Percentiles rank a stretch among this genome's conserved stretches.
Conservation (phyloP, 1,139 yeast species). For the Debaryomycetaceae sp. region DNA sequence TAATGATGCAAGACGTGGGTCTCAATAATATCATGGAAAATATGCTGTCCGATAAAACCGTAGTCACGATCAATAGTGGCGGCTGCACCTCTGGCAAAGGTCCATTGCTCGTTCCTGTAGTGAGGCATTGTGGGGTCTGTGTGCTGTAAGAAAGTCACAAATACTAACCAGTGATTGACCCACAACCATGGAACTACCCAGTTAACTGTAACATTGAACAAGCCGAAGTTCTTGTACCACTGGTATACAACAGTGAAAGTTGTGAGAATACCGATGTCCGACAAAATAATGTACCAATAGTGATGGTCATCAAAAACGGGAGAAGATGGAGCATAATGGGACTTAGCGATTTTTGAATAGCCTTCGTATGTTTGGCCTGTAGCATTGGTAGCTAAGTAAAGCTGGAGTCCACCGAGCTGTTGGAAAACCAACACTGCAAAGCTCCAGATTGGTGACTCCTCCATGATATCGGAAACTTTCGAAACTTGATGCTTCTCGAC, state of each 20-base stretch:
- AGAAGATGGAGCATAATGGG: constrained; percentile 70
- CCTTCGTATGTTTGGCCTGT: constrained; percentile 71
- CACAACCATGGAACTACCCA: constrained; percentile 77
- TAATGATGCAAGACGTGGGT: constrained; percentile 88
- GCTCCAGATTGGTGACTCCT: constrained; percentile 71
- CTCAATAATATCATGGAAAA: constrained; percentile 87
- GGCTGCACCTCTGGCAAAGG: constrained; percentile 85
- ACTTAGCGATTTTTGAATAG: constrained; percentile 41
- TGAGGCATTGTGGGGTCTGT: constrained; percentile 80
- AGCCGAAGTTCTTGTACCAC: constrained; percentile 64
- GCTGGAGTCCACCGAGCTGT: constrained; percentile 75
- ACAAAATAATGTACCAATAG: constrained; percentile 64
- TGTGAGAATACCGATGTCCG: constrained; percentile 67
- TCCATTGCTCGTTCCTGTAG: constrained; percentile 74
- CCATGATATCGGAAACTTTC: constrained; percentile 56
- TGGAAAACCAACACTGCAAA: constrained; percentile 56
- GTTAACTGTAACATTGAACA: constrained; percentile 60
- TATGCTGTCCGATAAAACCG: constrained; percentile 75
- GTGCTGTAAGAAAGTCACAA: constrained; percentile 82
- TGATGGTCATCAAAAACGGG: constrained; percentile 72
- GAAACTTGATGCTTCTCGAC: constrained; percentile 35
- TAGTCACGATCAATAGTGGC: constrained; percentile 83
- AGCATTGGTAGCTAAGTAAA: constrained; percentile 64
- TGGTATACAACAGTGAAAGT: constrained; percentile 56
- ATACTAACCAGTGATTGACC: constrained; percentile 89